phyloP scores from a whole-genome alignment of 805 yeast genomes.

The Middelhovenomyces tepae region DNA sequence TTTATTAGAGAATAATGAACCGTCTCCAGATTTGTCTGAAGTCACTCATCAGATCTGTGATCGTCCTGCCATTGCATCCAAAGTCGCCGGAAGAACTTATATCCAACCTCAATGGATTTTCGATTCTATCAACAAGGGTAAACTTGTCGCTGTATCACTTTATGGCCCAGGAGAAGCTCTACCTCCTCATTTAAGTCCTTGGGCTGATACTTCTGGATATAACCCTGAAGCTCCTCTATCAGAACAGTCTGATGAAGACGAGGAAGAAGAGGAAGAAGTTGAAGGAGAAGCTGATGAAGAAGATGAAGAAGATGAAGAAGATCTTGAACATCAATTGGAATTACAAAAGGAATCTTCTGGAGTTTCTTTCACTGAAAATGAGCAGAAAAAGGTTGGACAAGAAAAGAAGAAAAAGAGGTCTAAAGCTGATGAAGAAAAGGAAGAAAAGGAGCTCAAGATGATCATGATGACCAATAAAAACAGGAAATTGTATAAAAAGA shows the following conservation, averaged over 20 bases:
- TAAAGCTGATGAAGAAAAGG: conserved; percentile 46
- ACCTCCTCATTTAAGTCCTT: conserved; percentile 97
- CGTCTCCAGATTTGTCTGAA: conserved; percentile 25
- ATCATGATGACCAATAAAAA: conserved; percentile 98
- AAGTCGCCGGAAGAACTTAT: conserved; percentile 86
- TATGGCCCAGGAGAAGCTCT: conserved; percentile 92
- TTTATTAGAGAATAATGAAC: conserved; percentile 37
- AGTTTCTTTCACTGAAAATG: conserved; percentile 55
- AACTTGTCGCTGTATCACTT: conserved; percentile 63
- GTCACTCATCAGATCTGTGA: conserved; percentile 93
- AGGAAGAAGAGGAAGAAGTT: conserved; percentile 44
- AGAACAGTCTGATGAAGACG: conserved; percentile 44
- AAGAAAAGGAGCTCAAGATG: conserved; percentile 86
- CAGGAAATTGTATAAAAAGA: conserved; percentile 85
- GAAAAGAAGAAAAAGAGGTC: conserved; percentile 31
- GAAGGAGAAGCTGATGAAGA: conserved; percentile 42
- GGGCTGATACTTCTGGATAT: conserved; percentile 94
- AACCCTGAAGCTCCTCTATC: conserved; percentile 62
- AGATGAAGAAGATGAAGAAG: conserved; percentile 32
- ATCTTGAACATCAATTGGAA: conserved; percentile 62
- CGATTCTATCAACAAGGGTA: conserved; percentile 75
- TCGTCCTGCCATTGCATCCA: conserved; percentile 70
- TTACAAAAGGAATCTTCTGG: conserved; percentile 88
- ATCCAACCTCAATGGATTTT: conserved; percentile 98
- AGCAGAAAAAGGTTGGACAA: conserved; percentile 29